Evolutionary conservation across 805 yeast species (phyloP), one percentile per base, ranked within the genome.

Genomic region (Lipomyces yamadae): DNA sequence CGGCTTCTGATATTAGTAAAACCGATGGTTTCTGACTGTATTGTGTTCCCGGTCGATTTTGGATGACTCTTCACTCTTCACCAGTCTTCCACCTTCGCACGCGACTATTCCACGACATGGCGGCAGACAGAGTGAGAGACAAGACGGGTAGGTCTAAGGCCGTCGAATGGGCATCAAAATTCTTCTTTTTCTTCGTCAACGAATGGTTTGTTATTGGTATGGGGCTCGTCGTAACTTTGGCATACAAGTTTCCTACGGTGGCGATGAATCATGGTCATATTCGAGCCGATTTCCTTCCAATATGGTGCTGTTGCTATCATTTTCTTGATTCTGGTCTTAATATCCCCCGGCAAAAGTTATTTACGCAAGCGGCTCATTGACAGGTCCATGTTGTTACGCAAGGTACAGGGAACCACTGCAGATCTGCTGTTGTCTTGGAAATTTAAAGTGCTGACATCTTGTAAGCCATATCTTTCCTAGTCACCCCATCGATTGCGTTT

Each of bases 291-390:
- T 75, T 80, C 91, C 56, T 90, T 92, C 42, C 89, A 88, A 11
- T 92, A 92, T 75, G 91, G 92, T 45, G 96, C 96, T 0, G 97
- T 92, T 18, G 96, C 96, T 0, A 79, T 90, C 56, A 92, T 92
- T 66, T 92, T 92, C 79, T 79, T 92, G 54, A 86, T 91, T 88
- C 92, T 59, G 97, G 97, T 0, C 77, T 92, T 34, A 85, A 91
- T 37, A 92, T 92, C 88, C 81, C 86, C 56, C 85, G 95, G 0
- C 81, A 79, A 54, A 85, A 85, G 35, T 79, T 92, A 59, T 63
- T 86, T 75, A 79, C 78, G n/a, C 91, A 90, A 76, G 80, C 88
- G 78, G 79, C 82, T 0, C 85, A 91, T 74, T 91, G 95, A 95
- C 81, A 97, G 72, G 95, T 94, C 0, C 97, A 92, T 77, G 67